Percentiles rank a stretch among this genome's conserved stretches.
Conservation (phyloP, 2,329 filamentous ascomycete species). For the Diplodia scrobiculata region DNA sequence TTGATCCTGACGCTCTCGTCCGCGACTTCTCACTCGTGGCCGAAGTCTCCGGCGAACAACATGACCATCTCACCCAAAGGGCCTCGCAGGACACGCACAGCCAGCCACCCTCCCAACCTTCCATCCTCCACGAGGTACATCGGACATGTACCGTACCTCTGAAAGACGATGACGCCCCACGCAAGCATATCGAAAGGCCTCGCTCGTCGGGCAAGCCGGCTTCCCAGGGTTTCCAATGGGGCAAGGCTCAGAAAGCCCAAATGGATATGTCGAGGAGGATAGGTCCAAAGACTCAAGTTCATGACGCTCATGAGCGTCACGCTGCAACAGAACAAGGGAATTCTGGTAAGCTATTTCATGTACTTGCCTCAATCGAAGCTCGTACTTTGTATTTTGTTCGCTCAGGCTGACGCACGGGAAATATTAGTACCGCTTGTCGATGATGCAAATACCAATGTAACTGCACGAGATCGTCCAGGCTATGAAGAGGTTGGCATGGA, state of each 20-base stretch:
- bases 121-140: no score
- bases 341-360: background rate
- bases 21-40: background rate
- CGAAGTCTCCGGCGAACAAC: background rate
- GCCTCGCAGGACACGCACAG: background rate
- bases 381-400: no score
- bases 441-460: background rate
- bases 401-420: background rate
- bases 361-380: background rate
- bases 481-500: background rate
- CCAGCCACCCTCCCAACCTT: background rate
- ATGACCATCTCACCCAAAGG: background rate
- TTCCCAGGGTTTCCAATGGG: background rate
- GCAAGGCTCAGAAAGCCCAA: background rate
- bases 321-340: background rate
- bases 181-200: background rate
- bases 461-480: background rate
- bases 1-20: background rate
- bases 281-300: background rate
- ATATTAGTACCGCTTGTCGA: background rate
- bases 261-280: background rate
- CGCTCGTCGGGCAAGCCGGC: constrained; percentile 1
- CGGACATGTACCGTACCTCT: background rate
- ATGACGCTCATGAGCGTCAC: background rate
- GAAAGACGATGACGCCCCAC: background rate